phyloP scores from a whole-genome alignment of 2,329 filamentous ascomycete genomes.

The Nannizzia gypsea region DNA sequence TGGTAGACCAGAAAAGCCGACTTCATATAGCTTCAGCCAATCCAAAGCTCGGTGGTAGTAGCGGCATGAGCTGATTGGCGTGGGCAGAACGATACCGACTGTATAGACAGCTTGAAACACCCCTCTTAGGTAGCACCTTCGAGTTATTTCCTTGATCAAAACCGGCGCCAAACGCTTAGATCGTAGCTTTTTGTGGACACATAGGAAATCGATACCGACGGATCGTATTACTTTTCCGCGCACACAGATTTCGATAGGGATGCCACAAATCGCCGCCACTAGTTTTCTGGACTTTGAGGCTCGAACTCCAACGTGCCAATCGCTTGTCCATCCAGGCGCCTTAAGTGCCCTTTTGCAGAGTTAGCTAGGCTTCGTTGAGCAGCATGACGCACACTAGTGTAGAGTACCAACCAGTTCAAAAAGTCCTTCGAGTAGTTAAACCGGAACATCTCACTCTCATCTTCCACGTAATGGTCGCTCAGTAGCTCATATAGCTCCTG shows the following conservation, averaged over 20 bases:
- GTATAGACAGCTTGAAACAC: slow-evolving; percentile 97
- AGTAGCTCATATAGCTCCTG: slow-evolving; percentile 87
- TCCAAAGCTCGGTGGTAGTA: slow-evolving; percentile 92
- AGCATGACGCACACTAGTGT: background rate
- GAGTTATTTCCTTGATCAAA: slow-evolving; percentile 94
- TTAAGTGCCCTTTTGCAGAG: slow-evolving; percentile 63
- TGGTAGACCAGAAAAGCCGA: slow-evolving; percentile 85
- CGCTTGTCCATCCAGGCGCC: slow-evolving; percentile 82
- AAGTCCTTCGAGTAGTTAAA: slow-evolving; percentile 91
- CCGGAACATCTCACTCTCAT: slow-evolving; percentile 91
- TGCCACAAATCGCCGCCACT: slow-evolving; percentile 89
- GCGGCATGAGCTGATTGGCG: slow-evolving; percentile 79
- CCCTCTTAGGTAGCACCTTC: slow-evolving; percentile 72
- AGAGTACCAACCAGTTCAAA: slow-evolving; percentile 58
- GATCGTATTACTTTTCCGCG: slow-evolving; percentile 62
- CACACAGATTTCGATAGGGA: slow-evolving; percentile 72
- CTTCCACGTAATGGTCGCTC: slow-evolving; percentile 91
- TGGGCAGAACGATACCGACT: slow-evolving; percentile 79
- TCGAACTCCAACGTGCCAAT: slow-evolving; percentile 92
- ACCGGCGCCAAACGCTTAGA: slow-evolving; percentile 85
- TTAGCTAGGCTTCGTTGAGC: background rate
- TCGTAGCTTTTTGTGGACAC: slow-evolving; percentile 94
- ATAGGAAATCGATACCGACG: slow-evolving; percentile 96
- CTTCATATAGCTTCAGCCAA: slow-evolving; percentile 92
- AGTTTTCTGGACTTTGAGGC: slow-evolving; percentile 72